A percentile compares a stretch with the other conserved stretches of the same genome.
Conservation (phyloP, 352 stramenopile genomes). For the Pythium grandisporangium region DNA sequence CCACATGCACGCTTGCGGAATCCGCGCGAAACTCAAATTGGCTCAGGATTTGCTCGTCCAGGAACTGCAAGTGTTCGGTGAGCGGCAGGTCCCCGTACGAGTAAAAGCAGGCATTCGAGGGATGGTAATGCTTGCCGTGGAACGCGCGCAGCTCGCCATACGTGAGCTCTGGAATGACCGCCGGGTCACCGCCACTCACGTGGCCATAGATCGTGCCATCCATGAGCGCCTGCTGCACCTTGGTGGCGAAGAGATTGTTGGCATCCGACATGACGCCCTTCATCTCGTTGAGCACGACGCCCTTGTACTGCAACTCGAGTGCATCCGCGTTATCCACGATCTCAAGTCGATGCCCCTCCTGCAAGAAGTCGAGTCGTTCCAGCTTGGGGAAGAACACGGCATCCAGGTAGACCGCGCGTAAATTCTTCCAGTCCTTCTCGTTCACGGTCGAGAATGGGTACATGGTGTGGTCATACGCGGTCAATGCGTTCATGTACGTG, state of each 20-base stretch:
- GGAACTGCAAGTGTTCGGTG: conserved; percentile 60
- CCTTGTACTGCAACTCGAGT: conserved; percentile 62
- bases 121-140: conserved; percentile 82
- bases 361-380: conserved; percentile 57
- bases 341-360: conserved; percentile 73
- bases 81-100: conserved; percentile 84
- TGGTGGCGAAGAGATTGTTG: conserved; percentile 89
- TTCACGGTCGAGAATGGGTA: conserved; percentile 98
- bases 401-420: conserved; percentile 97
- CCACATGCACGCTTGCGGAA: conserved; percentile 38
- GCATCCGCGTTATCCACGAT: conserved; percentile 28
- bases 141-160: conserved; percentile 76
- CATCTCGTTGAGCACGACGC: conserved; percentile 99
- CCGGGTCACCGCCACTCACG: conserved; percentile 70
- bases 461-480: conserved; percentile 97
- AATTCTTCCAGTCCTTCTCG: conserved; percentile 96
- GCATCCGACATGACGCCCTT: conserved; percentile 96
- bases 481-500: conserved; percentile 99
- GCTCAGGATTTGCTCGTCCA: conserved; percentile 57
- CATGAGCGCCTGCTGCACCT: conserved; percentile 89
- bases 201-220: conserved; percentile 81
- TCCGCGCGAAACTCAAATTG: conserved; percentile 53
- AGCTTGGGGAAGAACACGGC: conserved; percentile 95
- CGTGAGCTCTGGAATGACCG: conserved; percentile 58
- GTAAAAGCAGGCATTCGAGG: conserved; percentile 85